Evolutionary conservation across 257 asterid species (phyloP).

Genomic region (Fraxinus anomala): DNA sequence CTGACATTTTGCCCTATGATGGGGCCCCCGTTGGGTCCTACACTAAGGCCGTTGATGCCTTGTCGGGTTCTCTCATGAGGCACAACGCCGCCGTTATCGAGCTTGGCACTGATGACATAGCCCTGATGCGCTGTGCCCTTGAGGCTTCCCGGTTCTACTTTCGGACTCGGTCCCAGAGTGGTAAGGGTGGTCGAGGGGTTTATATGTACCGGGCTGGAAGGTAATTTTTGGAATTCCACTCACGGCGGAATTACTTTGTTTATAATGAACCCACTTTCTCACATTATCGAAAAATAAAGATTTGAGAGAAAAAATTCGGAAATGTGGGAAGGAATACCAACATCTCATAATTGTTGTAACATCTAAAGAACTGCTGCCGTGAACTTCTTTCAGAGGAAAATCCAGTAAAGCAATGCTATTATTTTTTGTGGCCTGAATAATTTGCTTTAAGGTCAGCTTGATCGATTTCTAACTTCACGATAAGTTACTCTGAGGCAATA

Average conservation of each 20-base stretch:
- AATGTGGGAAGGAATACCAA: not conserved
- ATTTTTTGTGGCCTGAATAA: not conserved
- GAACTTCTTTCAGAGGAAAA: not conserved
- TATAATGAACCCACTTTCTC: not conserved
- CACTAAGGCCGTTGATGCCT: conserved; percentile 66
- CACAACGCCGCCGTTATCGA: conserved; percentile 90
- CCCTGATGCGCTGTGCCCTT: conserved; percentile 78
- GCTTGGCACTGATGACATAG: conserved; percentile 63
- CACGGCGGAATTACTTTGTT: not conserved
- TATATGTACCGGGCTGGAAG: conserved; percentile 82
- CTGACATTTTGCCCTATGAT: conserved; percentile 79
- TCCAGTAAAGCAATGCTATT: not conserved
- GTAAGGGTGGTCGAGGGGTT: conserved; percentile 66
- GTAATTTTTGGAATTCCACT: conserved; percentile 33
- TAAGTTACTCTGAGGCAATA: not conserved
- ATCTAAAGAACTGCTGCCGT: too few relatives aligned
- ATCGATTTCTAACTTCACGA: not conserved
- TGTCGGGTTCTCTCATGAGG: conserved; percentile 80
- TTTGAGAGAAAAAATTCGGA: not conserved
- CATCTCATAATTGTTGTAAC: not conserved
- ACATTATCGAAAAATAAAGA: not conserved
- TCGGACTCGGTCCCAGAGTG: conserved; percentile 46
- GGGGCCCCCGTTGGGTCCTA: conserved; percentile 72
- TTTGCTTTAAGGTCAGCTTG: not conserved
- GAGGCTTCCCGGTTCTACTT: conserved; percentile 73